phyloP scores from a whole-genome alignment of 306 rosid species.

The Astragalus membranaceus region DNA sequence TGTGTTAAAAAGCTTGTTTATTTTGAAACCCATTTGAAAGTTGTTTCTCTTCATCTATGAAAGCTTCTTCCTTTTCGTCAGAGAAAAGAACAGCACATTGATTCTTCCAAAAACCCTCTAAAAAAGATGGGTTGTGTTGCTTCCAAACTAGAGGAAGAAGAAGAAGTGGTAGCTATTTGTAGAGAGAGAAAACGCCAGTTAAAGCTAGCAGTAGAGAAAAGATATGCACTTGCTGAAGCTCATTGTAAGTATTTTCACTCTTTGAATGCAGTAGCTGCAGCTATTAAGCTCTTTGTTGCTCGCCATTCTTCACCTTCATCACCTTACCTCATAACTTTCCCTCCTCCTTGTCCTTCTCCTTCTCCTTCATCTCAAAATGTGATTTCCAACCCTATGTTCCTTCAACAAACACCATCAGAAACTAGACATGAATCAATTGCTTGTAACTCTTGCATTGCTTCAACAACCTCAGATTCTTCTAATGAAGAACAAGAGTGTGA shows the following conservation, averaged over 20 bases:
- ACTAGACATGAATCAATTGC: constrained; percentile 58
- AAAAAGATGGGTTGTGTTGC: constrained; percentile 76
- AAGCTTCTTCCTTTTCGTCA: constrained; percentile 44
- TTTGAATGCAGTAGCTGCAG: constrained; percentile 68
- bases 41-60: constrained; percentile 18
- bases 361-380: constrained; percentile 43
- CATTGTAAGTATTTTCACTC: constrained; percentile 80
- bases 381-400: constrained; percentile 78
- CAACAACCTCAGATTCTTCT: constrained; percentile 51
- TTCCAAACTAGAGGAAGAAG: constrained; percentile 93
- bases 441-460: constrained; percentile 46
- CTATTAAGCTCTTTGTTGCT: constrained; percentile 73
- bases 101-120: constrained; percentile 16
- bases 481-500: constrained; percentile 64
- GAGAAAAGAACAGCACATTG: constrained; percentile 36
- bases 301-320: constrained; percentile 82
- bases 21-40: constrained; percentile 30
- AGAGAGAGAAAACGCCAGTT: constrained; percentile 76
- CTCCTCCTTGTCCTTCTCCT: constrained; percentile 52
- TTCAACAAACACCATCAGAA: constrained; percentile 67
- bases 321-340: constrained; percentile 81
- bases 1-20: constrained; percentile 14
- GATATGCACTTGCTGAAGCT: constrained; percentile 79
- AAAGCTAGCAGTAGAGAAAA: constrained; percentile 78
- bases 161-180: constrained; percentile 69